phyloP scores from a whole-genome alignment of 495 filamentous ascomycete species.

The Pyrenopolyporus hunteri region DNA sequence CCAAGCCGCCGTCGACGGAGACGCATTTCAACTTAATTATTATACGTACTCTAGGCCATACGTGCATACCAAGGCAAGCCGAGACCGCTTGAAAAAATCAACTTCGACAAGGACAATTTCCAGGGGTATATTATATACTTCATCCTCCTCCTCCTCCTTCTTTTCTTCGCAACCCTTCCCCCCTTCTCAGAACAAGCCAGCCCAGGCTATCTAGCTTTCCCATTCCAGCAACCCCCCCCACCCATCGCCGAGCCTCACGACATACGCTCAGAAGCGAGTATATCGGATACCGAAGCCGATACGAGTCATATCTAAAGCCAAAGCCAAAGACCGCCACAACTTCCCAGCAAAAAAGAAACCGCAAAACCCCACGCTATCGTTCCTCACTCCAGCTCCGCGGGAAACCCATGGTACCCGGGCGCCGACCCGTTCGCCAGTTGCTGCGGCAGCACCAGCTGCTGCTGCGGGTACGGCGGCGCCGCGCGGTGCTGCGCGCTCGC shows the following conservation, averaged over 20 bases:
- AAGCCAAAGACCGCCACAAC: too few species aligned
- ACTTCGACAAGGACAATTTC: neutral
- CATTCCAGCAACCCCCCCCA: neutral
- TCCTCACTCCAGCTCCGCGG: conserved; percentile 27
- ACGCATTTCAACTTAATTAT: too few species aligned
- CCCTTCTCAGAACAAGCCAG: neutral
- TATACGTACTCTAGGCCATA: neutral
- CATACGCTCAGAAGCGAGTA: neutral
- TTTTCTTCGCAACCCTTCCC: neutral
- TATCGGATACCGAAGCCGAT: neutral
- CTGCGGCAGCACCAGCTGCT: neutral
- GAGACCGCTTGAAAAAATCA: neutral
- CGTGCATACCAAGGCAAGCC: neutral
- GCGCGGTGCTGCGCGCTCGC: neutral
- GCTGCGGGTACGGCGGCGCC: neutral
- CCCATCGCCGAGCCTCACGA: neutral
- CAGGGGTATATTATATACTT: conserved; percentile 17
- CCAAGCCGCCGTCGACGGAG: too few species aligned
- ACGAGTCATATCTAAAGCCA: neutral
- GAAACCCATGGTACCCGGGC: neutral
- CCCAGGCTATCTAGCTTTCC: neutral
- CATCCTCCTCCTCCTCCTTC: neutral
- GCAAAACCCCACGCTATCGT: neutral
- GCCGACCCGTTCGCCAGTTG: neutral
- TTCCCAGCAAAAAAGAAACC: neutral